phyloP scores from a whole-genome alignment of 2,329 filamentous ascomycete species.

The Dactylella cylindrospora region DNA sequence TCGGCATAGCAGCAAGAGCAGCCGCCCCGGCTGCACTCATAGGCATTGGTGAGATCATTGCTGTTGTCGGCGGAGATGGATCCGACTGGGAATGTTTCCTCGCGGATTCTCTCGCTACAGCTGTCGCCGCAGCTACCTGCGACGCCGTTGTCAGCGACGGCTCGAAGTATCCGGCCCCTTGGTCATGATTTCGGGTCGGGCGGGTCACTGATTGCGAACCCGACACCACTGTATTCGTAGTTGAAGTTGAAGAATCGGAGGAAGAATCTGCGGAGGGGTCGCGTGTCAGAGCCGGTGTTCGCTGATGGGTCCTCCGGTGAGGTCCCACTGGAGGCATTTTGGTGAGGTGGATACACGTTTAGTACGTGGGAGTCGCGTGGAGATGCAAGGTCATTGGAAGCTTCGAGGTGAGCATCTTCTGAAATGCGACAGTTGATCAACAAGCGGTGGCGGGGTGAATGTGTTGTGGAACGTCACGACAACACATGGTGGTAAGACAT shows the following conservation, averaged over 20 bases:
- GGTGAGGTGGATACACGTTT: conserved; percentile 21
- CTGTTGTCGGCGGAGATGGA: conserved; percentile 35
- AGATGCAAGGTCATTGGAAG: conserved; percentile 8
- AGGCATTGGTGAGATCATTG: conserved; percentile 18
- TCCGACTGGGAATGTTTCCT: conserved; percentile 42
- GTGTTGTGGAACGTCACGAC: too few species aligned
- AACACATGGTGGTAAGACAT: too few species aligned
- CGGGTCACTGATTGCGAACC: conserved; percentile 22
- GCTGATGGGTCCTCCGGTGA: conserved; percentile 42
- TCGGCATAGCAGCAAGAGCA: conserved; percentile 67
- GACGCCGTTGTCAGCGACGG: conserved; percentile 63
- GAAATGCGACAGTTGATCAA: conserved; percentile 24
- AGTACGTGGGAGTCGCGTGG: conserved; percentile 13
- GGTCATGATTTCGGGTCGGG: conserved; percentile 32
- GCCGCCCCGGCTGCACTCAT: conserved; percentile 52
- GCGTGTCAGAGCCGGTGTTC: conserved; percentile 39
- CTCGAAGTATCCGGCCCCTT: conserved; percentile 63
- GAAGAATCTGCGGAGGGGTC: conserved; percentile 38
- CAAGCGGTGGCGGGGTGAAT: neutral
- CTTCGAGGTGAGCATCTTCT: conserved; percentile 6
- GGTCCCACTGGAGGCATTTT: conserved; percentile 33
- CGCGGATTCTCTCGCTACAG: conserved; percentile 45
- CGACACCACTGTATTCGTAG: conserved; percentile 35
- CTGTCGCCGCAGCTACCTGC: conserved; percentile 51
- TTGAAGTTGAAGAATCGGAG: conserved; percentile 41